These are phyloP conservation scores for Rosa chinensis DNA, from an alignment of 306 rosid genomes.

Conservation along the genomic window DNA sequence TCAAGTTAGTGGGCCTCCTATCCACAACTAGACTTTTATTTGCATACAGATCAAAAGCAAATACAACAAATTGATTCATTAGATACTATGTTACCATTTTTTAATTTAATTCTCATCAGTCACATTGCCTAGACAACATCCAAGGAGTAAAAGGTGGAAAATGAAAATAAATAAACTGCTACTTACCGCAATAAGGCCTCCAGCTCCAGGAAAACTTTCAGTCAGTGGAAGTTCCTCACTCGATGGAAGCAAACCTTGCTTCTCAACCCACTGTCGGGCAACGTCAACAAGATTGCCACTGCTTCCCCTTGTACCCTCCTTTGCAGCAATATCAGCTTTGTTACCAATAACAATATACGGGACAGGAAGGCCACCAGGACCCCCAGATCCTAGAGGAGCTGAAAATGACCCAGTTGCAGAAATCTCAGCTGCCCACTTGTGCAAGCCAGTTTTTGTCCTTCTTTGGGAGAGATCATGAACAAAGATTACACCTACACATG, in stretches of 20 bases:
- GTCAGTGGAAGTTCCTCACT: constrained; percentile 98
- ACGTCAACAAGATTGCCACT: constrained; percentile 96
- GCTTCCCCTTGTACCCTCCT: constrained; percentile 89
- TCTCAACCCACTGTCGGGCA: constrained; percentile 99
- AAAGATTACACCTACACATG: constrained; percentile 83
- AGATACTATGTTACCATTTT: background rate
- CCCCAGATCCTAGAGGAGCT: constrained; percentile 93
- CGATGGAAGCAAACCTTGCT: constrained; percentile 95
- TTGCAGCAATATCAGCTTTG: constrained; percentile 93
- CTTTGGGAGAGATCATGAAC: constrained; percentile 98
- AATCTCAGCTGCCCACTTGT: constrained; percentile 94
- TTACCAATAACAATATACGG: constrained; percentile 88
- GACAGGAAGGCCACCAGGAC: constrained; percentile 95
- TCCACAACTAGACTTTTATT: background rate
- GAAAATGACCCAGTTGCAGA: constrained; percentile 90
- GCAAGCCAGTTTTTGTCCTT: constrained; percentile 90
- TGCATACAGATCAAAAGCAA: background rate
- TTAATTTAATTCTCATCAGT: background rate
- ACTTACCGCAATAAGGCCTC: constrained; percentile 82
- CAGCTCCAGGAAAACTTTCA: constrained; percentile 84
- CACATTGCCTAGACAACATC: background rate
- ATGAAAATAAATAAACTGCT: constrained; percentile 14
- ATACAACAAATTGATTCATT: background rate
- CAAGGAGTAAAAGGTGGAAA: background rate
- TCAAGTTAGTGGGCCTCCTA: background rate